Evolutionary conservation across 2,329 filamentous ascomycete species (phyloP), one percentile per base, ranked within the genome.

Genomic region (Cladophialophora carrionii): DNA sequence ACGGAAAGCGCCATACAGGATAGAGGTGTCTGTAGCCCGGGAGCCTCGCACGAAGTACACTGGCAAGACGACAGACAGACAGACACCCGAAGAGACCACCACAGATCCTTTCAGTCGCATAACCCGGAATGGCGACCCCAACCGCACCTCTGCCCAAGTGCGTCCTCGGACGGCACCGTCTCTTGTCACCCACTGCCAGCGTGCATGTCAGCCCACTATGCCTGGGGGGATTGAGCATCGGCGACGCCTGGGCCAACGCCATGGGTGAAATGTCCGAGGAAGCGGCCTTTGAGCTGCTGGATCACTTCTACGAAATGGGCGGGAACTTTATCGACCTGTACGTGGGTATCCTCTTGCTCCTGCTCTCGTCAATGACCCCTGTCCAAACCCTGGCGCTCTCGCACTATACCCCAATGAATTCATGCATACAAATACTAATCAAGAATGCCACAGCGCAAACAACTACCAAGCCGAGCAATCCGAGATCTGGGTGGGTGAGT

Each of bases 191-290:
- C 6, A 78, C 78, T 0, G 84, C 83, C 0, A 81, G 79, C 20
- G 77, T 85, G 14, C 79, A 81, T 54, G 83, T 85, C 17, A 82
- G 79, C 26, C 83, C 83, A 37, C 73, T 85, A 72, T 85, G 82
- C 61, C 76, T 85, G 1, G 83, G 83, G 24, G 78, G 79, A 0
- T 85, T 85, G 83, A 85, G 81, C 71, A 83, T 85, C 69, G 83
- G 83, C 17, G 77, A 82, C 41, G 78, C 79, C 4, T 84, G 82
- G 82, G 72, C 73, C 37, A 56, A 48, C 41, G 51, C 59, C 34
- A 51, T 66, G 52, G 66, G 66, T 34, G 76, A 80, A 62, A 80
- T 78, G 61, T 76, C 74, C 62, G 82, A 82, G 67, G 75, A 82
- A 37, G 77, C 75, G 0, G 72, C 77, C 0, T 83, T 82, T 65